Percentiles rank a stretch among this genome's conserved stretches.
Conservation (phyloP, 108 stramenopile genomes). For the Chaetoceros tenuissimus region DNA sequence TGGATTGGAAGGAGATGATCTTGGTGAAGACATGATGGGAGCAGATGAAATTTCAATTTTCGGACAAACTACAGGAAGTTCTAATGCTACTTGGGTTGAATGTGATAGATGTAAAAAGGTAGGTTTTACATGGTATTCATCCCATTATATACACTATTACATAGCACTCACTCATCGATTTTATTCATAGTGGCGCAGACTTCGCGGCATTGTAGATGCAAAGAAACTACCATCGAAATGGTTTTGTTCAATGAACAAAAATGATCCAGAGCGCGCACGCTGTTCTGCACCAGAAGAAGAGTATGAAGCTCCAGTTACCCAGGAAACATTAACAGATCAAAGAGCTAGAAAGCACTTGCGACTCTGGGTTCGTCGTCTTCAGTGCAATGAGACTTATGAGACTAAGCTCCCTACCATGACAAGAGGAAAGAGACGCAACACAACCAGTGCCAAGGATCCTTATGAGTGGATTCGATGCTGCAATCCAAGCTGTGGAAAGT, state of each 20-base stretch:
- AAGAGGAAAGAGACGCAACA: conserved; percentile 37
- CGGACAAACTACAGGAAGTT: conserved; percentile 70
- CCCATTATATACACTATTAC: too few species aligned
- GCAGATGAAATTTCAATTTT: conserved; percentile 76
- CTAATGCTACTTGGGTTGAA: conserved; percentile 83
- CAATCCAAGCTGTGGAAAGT: conserved; percentile 80
- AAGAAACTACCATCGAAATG: conserved; percentile 78
- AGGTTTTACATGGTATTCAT: too few species aligned
- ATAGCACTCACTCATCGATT: too few species aligned
- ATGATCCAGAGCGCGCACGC: conserved; percentile 74
- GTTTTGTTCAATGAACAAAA: conserved; percentile 86
- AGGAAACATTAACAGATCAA: conserved; percentile 74
- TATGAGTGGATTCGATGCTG: conserved; percentile 87
- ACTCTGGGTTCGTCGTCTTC: conserved; percentile 76
- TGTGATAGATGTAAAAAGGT: conserved; percentile 89
- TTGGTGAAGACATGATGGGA: conserved; percentile 22
- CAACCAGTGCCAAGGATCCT: conserved; percentile 58
- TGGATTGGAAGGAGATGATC: background rate
- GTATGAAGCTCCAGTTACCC: conserved; percentile 66
- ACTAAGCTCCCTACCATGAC: conserved; percentile 57
- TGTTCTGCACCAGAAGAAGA: conserved; percentile 83
- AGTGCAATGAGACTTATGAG: conserved; percentile 75
- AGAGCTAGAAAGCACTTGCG: conserved; percentile 77
- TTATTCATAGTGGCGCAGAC: conserved; percentile 86
- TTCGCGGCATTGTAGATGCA: conserved; percentile 82